Base-by-base conservation (phyloP, 345 rosid species). In the Microcos paniculata region DNA sequence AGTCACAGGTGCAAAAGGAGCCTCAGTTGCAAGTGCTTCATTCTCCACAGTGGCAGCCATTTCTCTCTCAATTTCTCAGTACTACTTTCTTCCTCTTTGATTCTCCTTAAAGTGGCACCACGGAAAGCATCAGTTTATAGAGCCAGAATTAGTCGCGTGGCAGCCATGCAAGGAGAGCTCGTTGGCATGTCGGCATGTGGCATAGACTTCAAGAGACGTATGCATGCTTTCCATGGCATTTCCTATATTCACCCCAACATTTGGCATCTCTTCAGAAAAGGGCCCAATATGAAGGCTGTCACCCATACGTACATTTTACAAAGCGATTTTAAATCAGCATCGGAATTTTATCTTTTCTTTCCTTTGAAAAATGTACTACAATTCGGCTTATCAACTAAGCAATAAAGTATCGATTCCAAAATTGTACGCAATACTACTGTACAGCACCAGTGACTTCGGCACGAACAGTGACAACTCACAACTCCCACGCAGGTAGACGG, bases 1-100 rank as follows among this genome's bases (percentile, higher is more conserved):
- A 46, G 99, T 93, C 51, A 85, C 86, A n/a, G 99, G 92, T 0
- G 94, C 97, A 45, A 57, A 82, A 3, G 90, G 90, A 51, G 99
- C 97, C 75, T 85, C 87, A 8, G 88, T 88, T 11, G 88, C 86
- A 85, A 89, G 55, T 31, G 95, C 81, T 62, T 87, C 89, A 26
- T 78, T 79, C 53, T 80, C 82, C 59, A 76, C 49, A 74, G 72
- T 83, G 56, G 61, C 74, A 7, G 79, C 75, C 74, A 72, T 65
- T 63, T 35, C 31, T 33, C 19, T 19, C 35, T 74, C 45, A 21
- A 12, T 51, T 13, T 24, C 62, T 31, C 48, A 59, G 11, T 23
- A 0, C 16, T 57, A 21, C 8, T 12, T 11, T 31, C 19, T 3
- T 62, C 7, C 26, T 38, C 35, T 33, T 24, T 19, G 13, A 11